Percentiles rank a stretch among this genome's conserved stretches.
These are phyloP conservation scores for Gymnopus androsaceus DNA, from an alignment of 1,284 basidiomycete species.

Conservation along the genomic window DNA sequence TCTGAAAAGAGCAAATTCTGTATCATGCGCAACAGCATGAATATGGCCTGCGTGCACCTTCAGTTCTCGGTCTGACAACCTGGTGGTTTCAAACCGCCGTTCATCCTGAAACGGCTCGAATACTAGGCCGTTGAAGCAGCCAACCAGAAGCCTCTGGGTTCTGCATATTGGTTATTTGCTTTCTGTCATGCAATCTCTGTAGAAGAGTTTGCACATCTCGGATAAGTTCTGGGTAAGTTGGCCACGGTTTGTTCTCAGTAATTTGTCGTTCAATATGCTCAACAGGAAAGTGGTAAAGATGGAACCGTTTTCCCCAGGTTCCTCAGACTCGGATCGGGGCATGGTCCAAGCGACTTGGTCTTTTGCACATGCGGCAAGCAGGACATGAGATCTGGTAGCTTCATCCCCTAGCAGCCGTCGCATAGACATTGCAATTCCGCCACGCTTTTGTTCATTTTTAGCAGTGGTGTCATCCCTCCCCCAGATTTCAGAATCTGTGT, in stretches of 20 bases:
- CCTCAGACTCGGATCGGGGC: neutral
- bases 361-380: slow-evolving; percentile 22
- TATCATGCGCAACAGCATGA: neutral
- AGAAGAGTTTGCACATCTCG: neutral
- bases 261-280: neutral
- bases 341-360: slow-evolving; percentile 15
- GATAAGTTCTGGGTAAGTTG: neutral
- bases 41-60: neutral
- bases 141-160: neutral
- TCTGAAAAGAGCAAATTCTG: neutral
- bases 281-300: neutral
- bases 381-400: slow-evolving; percentile 21
- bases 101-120: neutral
- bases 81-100: neutral
- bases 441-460: neutral
- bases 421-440: neutral
- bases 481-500: neutral
- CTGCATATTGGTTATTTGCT: neutral
- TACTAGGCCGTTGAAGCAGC: neutral
- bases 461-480: neutral
- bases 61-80: neutral
- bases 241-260: neutral
- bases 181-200: neutral
- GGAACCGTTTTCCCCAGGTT: neutral
- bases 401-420: neutral